phyloP scores from a whole-genome alignment of 352 stramenopile genomes.

The Globisporangium spinosum region DNA sequence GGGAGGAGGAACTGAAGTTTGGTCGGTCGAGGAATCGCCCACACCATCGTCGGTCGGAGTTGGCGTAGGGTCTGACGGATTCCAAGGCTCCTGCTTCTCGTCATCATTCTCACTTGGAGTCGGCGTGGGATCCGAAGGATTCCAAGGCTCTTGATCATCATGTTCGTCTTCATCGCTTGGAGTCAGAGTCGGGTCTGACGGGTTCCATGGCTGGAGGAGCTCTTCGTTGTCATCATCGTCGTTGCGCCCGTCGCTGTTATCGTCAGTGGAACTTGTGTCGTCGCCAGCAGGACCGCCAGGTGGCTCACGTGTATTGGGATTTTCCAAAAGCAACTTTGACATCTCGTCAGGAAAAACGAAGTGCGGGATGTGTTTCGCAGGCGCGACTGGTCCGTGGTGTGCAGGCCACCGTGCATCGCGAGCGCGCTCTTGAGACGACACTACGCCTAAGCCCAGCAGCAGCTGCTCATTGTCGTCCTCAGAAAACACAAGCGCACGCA shows the following conservation, averaged over 20 bases:
- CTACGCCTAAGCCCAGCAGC: no score
- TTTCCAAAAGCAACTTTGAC: not conserved
- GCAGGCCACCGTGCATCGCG: no score
- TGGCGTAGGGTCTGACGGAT: not conserved
- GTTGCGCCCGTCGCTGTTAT: no score
- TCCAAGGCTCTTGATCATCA: not conserved
- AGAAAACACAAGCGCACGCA: not conserved
- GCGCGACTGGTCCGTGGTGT: no score
- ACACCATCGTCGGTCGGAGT: not conserved
- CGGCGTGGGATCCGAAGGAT: not conserved
- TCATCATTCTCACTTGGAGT: not conserved
- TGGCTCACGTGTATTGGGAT: not conserved
- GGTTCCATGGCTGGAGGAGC: not conserved
- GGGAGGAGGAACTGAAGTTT: not conserved
- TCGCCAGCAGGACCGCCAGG: not conserved
- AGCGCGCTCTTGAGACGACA: no score
- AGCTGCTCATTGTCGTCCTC: not conserved
- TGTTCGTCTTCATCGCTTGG: not conserved
- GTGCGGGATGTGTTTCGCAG: not conserved
- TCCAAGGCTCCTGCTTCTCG: not conserved
- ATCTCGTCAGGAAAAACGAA: not conserved
- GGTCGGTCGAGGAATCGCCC: no score
- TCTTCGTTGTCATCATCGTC: not conserved
- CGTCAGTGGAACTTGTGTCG: no score
- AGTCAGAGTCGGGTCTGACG: not conserved